Evolutionary conservation across 2,329 filamentous ascomycete genomes (phyloP).

Genomic region (Rhinocladiella mackenziei): DNA sequence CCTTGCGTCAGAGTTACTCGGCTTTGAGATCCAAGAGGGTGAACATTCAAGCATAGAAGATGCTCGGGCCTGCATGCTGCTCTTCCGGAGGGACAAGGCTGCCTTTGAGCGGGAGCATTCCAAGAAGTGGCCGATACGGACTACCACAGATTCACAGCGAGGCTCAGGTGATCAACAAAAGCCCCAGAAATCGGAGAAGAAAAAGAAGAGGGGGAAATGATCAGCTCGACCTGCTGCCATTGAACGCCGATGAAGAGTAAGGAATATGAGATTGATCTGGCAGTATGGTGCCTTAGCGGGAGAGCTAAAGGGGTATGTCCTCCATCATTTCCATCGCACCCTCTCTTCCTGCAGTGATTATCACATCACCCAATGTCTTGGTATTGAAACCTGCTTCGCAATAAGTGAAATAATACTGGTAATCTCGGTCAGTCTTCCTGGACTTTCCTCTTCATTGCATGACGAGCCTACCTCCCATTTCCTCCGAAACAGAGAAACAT

Average conservation of each 20-base stretch:
- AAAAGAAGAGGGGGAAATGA: constrained; percentile 44
- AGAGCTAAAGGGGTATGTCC: constrained; percentile 57
- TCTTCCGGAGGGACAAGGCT: constrained; percentile 78
- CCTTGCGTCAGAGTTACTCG: constrained; percentile 54
- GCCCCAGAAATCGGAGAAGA: constrained; percentile 42
- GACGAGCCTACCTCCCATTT: constrained; percentile 61
- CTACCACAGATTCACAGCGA: constrained; percentile 4
- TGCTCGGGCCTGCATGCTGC: constrained; percentile 81
- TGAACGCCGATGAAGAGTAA: not conserved
- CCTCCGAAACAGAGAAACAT: constrained; percentile 62
- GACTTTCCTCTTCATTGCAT: not conserved
- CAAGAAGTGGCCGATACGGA: constrained; percentile 44
- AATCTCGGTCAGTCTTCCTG: constrained; percentile 1
- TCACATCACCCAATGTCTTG: constrained; percentile 68
- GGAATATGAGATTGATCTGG: constrained; percentile 3
- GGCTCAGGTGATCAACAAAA: constrained; percentile 6
- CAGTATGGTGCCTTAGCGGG: not conserved
- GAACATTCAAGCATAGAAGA: constrained; percentile 66
- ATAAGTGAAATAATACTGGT: constrained; percentile 70
- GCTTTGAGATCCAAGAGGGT: constrained; percentile 57
- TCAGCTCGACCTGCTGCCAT: constrained; percentile 27
- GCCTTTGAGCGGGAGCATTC: constrained; percentile 79
- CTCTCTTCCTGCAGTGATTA: constrained; percentile 61
- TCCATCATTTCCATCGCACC: constrained; percentile 58
- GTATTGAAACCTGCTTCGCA: constrained; percentile 70